Base-by-base conservation (phyloP, 2,329 filamentous ascomycete species). In the Fusarium sp. region DNA sequence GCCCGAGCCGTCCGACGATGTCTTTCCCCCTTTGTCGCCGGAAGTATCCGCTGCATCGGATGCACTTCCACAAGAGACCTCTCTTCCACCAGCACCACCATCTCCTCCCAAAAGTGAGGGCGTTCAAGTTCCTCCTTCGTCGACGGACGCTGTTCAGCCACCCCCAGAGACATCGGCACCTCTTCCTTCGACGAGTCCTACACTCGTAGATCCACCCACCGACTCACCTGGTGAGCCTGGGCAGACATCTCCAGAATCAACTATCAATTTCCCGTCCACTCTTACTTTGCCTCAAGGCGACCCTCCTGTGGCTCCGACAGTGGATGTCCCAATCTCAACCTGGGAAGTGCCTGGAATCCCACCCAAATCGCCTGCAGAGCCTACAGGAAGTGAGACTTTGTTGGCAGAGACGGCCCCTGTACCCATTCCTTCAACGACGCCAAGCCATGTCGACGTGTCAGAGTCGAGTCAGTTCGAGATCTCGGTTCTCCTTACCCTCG, bases 361-460 rank as follows among this genome's bases (percentile, higher is more conserved):
- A 10, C 38, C 57, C 4, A 36, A 40, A 6, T 55, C 58, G 26
- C 42, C 40, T 19, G 22, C 44, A 13, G 53, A 22, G 17, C 34
- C 43, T 19, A 26, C 22, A 24, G 26, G 19, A 7, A 54, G 64
- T 38, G 66, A 59, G 50, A 65, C 44, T 51, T 59, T 57, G 54
- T 57, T 55, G 43, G 69, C 44, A 40, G 67, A 75, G 24, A 73
- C 60, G 8, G 69, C 69, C 10, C 53, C 73, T n/a, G 73, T 69
- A 62, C 60, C 73, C 39, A 61, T 61, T 52, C 62, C 76, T 24
- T 73, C 73, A 1, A 42, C 67, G 31, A 47, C 60, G 11, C 62
- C 77, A 21, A 77, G 70, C 8, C 71, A 65, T 24, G 73, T 80
- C 4, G 65, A 64, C 7, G 64, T 72, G 6, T 79, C 78, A 5